Evolutionary conservation across 768 basidiomycete genomes (phyloP).

Genomic region (Nevesoporus exiguus): DNA sequence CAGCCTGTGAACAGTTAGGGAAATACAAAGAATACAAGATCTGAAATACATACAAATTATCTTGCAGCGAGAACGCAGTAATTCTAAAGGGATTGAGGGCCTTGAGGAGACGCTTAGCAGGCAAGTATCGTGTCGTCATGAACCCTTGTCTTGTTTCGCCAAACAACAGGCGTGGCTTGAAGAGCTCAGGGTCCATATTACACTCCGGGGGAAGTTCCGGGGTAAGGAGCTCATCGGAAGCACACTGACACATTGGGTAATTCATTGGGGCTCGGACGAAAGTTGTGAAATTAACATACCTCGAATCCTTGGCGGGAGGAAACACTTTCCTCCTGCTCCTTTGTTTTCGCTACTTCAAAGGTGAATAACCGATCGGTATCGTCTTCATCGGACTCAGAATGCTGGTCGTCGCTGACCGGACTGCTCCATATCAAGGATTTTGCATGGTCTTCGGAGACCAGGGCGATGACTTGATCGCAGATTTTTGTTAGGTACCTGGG

Average conservation of each 20-base stretch:
- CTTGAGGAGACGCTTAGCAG: conserved; percentile 15
- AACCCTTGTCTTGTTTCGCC: conserved; percentile 45
- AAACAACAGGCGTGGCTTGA: conserved; percentile 33
- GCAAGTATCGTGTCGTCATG: conserved; percentile 30
- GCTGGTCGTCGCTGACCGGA: conserved; percentile 25
- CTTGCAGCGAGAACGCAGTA: conserved; percentile 19
- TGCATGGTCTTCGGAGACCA: conserved; percentile 48
- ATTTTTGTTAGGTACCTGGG: conserved; percentile 57
- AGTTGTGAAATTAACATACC: conserved; percentile 24
- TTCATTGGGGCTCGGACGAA: not conserved
- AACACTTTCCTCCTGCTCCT: conserved; percentile 55
- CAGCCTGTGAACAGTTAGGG: conserved; percentile 16
- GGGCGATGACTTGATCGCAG: conserved; percentile 48
- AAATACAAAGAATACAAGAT: not conserved
- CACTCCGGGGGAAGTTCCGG: conserved; percentile 20
- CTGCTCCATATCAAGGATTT: conserved; percentile 43
- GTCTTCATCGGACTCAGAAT: conserved; percentile 33
- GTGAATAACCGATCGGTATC: conserved; percentile 51
- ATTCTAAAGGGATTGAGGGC: conserved; percentile 2
- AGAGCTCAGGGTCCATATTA: conserved; percentile 15
- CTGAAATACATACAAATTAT: conserved; percentile 19
- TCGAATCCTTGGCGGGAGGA: conserved; percentile 42
- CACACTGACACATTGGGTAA: conserved; percentile 3
- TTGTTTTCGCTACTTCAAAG: conserved; percentile 54
- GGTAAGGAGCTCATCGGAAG: conserved; percentile 18